Conservation (phyloP, 139 green algal species). For the Choricystis sp. region DNA sequence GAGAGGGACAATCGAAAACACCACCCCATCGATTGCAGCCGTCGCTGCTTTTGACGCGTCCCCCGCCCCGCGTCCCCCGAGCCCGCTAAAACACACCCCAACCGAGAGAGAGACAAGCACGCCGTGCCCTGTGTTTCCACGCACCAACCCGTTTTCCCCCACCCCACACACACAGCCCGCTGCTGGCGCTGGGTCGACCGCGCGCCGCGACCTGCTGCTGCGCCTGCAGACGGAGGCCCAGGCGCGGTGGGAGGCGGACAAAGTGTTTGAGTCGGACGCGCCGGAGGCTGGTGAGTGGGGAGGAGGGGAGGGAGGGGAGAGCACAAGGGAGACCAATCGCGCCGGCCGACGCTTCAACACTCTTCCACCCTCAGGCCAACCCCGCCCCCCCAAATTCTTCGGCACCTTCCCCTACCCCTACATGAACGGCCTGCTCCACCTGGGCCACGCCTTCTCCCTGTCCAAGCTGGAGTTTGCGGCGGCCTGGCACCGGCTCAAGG, state of each 20-base stretch:
- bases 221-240: constrained; percentile 58
- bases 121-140: not conserved
- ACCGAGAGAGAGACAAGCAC: too few relatives aligned
- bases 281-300: constrained; percentile 24
- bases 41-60: too few relatives aligned
- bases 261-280: constrained; percentile 73
- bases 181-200: constrained; percentile 8
- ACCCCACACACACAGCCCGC: not conserved
- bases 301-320: not conserved
- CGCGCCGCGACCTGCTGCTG: constrained; percentile 67
- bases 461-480: constrained; percentile 97
- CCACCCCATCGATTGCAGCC: too few relatives aligned
- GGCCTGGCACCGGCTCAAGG: constrained; percentile 81
- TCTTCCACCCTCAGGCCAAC: constrained; percentile 3
- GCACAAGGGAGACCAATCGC: not conserved
- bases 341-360: not conserved
- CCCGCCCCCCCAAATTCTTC: constrained; percentile 74
- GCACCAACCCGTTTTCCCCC: not conserved
- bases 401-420: constrained; percentile 99
- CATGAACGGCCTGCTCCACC: constrained; percentile 97
- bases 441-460: constrained; percentile 95
- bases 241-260: constrained; percentile 57
- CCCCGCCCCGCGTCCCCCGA: too few relatives aligned
- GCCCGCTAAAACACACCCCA: too few relatives aligned
- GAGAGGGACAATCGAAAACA: too few relatives aligned